A percentile compares a stretch with the other conserved stretches of the same genome.
phyloP scores from a whole-genome alignment of 2,329 filamentous ascomycete genomes.

The Zalaria sp. region DNA sequence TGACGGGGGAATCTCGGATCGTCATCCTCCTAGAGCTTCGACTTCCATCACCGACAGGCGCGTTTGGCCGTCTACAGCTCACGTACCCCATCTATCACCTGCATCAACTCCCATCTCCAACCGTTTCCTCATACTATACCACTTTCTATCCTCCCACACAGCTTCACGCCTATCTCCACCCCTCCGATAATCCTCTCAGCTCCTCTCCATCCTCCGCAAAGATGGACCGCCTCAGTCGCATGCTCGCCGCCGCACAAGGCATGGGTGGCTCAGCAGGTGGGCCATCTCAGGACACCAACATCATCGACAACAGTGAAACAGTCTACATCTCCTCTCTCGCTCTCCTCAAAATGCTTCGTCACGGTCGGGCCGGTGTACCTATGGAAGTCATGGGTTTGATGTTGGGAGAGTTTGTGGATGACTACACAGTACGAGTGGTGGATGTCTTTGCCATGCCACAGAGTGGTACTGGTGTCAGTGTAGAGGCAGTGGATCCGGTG shows the following conservation, averaged over 20 bases:
- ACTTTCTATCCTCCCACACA: too few species aligned
- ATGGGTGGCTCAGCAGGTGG: constrained; percentile 52
- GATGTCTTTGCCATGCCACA: constrained; percentile 99
- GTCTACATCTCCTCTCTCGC: constrained; percentile 98
- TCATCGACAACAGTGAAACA: constrained; percentile 98
- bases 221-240: constrained; percentile 87
- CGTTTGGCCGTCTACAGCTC: too few species aligned
- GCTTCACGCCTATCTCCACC: too few species aligned
- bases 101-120: too few species aligned
- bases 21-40: background rate
- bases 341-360: constrained; percentile 94
- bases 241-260: constrained; percentile 62
- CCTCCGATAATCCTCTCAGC: too few species aligned
- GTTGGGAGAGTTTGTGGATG: constrained; percentile 96
- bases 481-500: constrained; percentile 94
- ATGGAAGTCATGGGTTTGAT: constrained; percentile 99
- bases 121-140: too few species aligned
- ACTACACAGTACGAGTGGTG: constrained; percentile 95
- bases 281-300: constrained; percentile 60
- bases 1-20: background rate
- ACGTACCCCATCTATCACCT: too few species aligned
- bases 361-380: constrained; percentile 90
- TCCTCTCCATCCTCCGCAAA: too few species aligned
- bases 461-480: constrained; percentile 93
- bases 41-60: too few species aligned